These are phyloP conservation scores for Hippophae rhamnoides DNA, from an alignment of 306 rosid genomes.

Conservation along the genomic window DNA sequence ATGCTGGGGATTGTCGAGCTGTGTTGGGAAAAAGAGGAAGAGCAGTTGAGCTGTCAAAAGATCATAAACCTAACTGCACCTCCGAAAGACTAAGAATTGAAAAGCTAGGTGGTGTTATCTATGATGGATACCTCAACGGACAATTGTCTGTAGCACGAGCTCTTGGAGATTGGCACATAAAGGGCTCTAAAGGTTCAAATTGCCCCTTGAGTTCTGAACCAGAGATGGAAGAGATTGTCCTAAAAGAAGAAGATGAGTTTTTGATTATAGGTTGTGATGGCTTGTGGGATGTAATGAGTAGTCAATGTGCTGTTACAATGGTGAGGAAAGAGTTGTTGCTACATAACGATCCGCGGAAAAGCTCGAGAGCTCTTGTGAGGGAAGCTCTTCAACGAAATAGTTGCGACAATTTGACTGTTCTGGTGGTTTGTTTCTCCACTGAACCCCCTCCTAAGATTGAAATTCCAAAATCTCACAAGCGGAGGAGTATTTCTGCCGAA, in stretches of 20 bases:
- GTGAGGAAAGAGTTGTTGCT: constrained; percentile 54
- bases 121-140: constrained; percentile 65
- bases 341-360: constrained; percentile 41
- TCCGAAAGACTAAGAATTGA: constrained; percentile 64
- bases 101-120: constrained; percentile 58
- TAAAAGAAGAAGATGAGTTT: constrained; percentile 60
- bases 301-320: constrained; percentile 74
- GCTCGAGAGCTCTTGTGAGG: constrained; percentile 44
- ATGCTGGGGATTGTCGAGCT: constrained; percentile 64
- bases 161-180: constrained; percentile 71
- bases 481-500: constrained; percentile 69
- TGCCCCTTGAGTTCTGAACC: constrained; percentile 62
- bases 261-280: constrained; percentile 67
- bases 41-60: constrained; percentile 61
- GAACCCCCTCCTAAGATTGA: constrained; percentile 55
- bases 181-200: constrained; percentile 49
- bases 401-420: constrained; percentile 53
- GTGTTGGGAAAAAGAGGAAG: constrained; percentile 57
- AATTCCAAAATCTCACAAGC: constrained; percentile 46
- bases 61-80: constrained; percentile 66
- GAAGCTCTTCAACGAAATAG: constrained; percentile 62
- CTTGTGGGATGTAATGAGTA: constrained; percentile 74
- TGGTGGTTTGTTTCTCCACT: constrained; percentile 53
- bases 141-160: constrained; percentile 64
- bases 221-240: constrained; percentile 41